Evolutionary conservation across 176 grass and related monocot genomes (phyloP).

Genomic region (Otatea glauca): DNA sequence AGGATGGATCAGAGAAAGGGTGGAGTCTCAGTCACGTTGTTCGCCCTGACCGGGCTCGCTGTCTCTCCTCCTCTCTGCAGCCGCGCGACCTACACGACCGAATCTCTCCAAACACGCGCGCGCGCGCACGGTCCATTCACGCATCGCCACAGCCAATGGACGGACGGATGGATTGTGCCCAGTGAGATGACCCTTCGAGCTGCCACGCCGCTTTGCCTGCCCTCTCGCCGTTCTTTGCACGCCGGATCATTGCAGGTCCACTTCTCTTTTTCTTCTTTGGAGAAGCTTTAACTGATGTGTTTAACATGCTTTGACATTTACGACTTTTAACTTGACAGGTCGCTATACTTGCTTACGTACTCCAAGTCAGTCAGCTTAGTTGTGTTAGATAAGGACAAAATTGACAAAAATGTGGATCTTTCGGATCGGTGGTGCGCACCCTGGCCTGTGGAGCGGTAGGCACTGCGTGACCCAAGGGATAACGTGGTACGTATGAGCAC

Average conservation of each 20-base stretch:
- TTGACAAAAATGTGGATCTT: neutral
- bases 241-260: neutral
- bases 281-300: too few species aligned
- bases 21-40: slow-evolving; percentile 21
- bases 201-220: slow-evolving; percentile 15
- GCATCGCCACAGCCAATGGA: neutral
- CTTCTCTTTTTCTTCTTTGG: neutral
- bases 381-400: neutral
- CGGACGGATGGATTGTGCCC: neutral
- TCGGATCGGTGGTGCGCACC: neutral
- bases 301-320: neutral
- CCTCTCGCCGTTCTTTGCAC: slow-evolving; percentile 14
- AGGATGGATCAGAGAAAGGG: neutral
- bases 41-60: too few species aligned
- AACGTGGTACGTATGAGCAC: too few species aligned
- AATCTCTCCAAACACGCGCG: slow-evolving; percentile 10
- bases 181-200: slow-evolving; percentile 33
- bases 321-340: neutral
- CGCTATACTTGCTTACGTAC: neutral
- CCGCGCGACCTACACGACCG: neutral
- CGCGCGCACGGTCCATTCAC: slow-evolving; percentile 31
- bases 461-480: too few species aligned
- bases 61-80: neutral
- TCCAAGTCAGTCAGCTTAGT: neutral
- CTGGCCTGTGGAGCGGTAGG: too few species aligned